Percentiles rank a stretch among this genome's conserved stretches.
Conservation (phyloP, 2,329 filamentous ascomycete genomes). For the Neofusicoccum parvum region DNA sequence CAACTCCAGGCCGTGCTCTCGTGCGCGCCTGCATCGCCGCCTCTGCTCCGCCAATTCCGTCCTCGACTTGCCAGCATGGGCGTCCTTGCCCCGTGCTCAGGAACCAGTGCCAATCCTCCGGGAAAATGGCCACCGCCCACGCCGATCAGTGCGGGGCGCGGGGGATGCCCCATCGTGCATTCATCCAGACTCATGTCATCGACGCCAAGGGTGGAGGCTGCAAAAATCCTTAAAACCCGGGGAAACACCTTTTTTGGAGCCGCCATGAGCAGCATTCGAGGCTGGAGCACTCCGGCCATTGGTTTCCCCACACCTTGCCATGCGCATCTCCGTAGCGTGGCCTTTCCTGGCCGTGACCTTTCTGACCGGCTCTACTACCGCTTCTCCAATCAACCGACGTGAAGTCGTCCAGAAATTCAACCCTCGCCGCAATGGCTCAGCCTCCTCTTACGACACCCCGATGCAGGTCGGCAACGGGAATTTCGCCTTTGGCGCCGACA, state of each 20-base stretch:
- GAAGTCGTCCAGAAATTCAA: constrained; percentile 45
- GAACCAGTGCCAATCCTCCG: constrained; percentile 14
- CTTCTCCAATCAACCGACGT: constrained; percentile 31
- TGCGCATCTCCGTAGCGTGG: neutral
- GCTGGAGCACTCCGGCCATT: neutral
- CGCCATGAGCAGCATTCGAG: neutral
- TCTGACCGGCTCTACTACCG: neutral
- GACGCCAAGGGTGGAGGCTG: neutral
- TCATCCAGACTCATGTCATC: constrained; percentile 7
- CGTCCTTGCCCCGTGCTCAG: constrained; percentile 16
- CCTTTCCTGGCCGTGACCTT: neutral
- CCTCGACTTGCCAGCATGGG: neutral
- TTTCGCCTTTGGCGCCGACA: constrained; percentile 51
- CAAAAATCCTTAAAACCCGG: neutral
- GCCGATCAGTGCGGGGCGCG: constrained; percentile 22
- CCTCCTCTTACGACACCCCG: constrained; percentile 54
- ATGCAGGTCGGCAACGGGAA: constrained; percentile 54
- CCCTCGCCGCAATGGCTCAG: constrained; percentile 45
- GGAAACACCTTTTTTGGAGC: neutral
- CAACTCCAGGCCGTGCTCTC: neutral
- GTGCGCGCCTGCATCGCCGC: neutral
- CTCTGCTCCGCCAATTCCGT: neutral
- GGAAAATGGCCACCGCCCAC: constrained; percentile 10
- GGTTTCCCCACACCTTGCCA: neutral
- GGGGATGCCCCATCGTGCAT: constrained; percentile 5